Evolutionary conservation across 768 basidiomycete genomes (phyloP).

Genomic region (Exsudoporus frostii): DNA sequence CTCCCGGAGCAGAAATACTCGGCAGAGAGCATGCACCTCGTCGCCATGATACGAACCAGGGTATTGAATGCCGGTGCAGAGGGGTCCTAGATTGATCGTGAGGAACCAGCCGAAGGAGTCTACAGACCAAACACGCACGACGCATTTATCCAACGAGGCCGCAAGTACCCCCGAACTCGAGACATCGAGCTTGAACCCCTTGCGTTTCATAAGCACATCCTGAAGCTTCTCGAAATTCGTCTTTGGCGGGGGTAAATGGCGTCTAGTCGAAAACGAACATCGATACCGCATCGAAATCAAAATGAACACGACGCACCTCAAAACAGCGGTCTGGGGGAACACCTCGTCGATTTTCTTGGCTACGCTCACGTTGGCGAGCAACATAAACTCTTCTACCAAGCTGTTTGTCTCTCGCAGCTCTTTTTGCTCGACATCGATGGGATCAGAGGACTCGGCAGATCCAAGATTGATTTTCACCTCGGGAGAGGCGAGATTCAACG

Average conservation of each 20-base stretch:
- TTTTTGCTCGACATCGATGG: slow-evolving; percentile 97
- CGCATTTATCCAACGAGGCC: slow-evolving; percentile 79
- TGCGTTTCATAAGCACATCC: slow-evolving; percentile 85
- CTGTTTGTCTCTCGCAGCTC: slow-evolving; percentile 91
- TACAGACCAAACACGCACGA: slow-evolving; percentile 48
- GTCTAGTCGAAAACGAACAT: slow-evolving; percentile 41
- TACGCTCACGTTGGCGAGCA: slow-evolving; percentile 94
- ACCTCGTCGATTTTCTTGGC: slow-evolving; percentile 89
- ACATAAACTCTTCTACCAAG: slow-evolving; percentile 98
- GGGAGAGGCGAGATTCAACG: slow-evolving; percentile 94
- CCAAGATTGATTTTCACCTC: slow-evolving; percentile 98
- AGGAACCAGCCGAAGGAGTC: not conserved
- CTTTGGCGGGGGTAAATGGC: slow-evolving; percentile 87
- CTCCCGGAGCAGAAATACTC: slow-evolving; percentile 98
- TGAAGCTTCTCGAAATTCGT: slow-evolving; percentile 95
- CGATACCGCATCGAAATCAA: not conserved
- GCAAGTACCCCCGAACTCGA: slow-evolving; percentile 90
- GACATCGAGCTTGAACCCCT: slow-evolving; percentile 80
- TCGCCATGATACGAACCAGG: slow-evolving; percentile 98
- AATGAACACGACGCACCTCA: slow-evolving; percentile 49
- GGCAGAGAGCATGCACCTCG: slow-evolving; percentile 95
- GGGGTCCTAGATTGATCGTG: slow-evolving; percentile 55
- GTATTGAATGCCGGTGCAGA: slow-evolving; percentile 91
- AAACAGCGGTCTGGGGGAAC: slow-evolving; percentile 93
- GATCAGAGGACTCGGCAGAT: slow-evolving; percentile 89